Evolutionary conservation across 139 green algal genomes (phyloP).

Genomic region (Haematococcus lacustris): DNA sequence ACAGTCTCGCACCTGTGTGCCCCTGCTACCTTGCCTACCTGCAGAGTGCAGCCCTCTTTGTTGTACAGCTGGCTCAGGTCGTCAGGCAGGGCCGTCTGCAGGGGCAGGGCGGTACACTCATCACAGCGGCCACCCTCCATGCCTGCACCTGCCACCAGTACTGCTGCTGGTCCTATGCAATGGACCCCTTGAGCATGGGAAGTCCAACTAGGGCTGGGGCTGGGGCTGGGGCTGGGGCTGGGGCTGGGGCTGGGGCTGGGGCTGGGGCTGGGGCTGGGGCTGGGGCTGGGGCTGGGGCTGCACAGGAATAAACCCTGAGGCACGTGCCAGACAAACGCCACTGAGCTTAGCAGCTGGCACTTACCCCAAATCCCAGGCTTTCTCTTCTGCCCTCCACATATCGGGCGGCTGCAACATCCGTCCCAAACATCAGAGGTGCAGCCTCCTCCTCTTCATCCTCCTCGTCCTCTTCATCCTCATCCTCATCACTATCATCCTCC

Average conservation of each 20-base stretch:
- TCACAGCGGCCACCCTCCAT: not conserved
- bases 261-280: no score
- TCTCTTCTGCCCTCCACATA: constrained; percentile 3
- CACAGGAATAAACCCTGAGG: not conserved
- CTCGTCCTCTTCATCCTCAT: no score
- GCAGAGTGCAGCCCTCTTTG: constrained; percentile 26
- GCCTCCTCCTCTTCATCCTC: not conserved
- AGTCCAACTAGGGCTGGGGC: not conserved
- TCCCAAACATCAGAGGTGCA: not conserved
- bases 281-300: no score
- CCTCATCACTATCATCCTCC: not conserved
- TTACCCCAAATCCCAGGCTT: not conserved
- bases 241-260: no score
- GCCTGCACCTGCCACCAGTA: not conserved
- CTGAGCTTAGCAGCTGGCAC: not conserved
- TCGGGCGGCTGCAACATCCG: not conserved
- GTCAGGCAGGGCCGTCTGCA: constrained; percentile 26
- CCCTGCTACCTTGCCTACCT: not conserved
- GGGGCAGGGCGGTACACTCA: no score
- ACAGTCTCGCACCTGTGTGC: not conserved
- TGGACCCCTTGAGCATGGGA: not conserved
- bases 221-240: no score
- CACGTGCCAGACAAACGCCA: not conserved
- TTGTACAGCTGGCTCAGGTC: constrained; percentile 20
- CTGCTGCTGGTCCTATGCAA: not conserved